These are phyloP conservation scores for Penicillium polonicum DNA, from an alignment of 2,329 filamentous ascomycete species.

Conservation along the genomic window DNA sequence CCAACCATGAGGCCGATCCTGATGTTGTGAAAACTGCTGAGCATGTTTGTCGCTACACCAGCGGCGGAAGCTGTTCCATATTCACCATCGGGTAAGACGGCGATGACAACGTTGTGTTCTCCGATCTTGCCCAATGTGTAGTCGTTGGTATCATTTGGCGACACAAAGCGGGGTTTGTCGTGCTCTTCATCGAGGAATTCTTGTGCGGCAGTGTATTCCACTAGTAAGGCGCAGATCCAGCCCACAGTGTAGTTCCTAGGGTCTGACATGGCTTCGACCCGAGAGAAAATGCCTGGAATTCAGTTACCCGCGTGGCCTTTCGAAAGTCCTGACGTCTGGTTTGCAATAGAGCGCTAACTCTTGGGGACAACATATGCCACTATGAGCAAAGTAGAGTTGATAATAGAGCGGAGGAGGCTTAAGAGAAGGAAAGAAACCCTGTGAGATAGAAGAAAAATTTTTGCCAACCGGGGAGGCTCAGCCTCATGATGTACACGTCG, in stretches of 20 bases:
- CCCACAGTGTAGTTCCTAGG: neutral
- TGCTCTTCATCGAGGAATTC: neutral
- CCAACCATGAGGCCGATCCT: neutral
- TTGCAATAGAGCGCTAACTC: neutral
- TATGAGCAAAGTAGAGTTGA: too few relatives aligned
- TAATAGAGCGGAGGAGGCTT: neutral
- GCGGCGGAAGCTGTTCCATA: neutral
- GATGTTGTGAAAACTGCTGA: neutral
- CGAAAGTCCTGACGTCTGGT: neutral
- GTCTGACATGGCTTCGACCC: neutral
- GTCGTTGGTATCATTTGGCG: neutral
- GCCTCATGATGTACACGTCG: neutral
- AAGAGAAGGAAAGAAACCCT: neutral
- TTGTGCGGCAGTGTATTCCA: neutral
- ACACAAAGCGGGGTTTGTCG: neutral
- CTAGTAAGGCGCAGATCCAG: neutral
- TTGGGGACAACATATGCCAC: neutral
- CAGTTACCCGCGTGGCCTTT: neutral
- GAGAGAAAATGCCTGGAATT: neutral
- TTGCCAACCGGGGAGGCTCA: neutral
- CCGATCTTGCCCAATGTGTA: neutral
- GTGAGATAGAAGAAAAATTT: neutral
- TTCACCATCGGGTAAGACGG: neutral
- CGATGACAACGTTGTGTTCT: neutral
- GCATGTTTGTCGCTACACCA: neutral